A percentile compares a stretch with the other conserved stretches of the same genome.
Evolutionary conservation across 345 rosid species (phyloP).

Genomic region (Rhizophora mangle): DNA sequence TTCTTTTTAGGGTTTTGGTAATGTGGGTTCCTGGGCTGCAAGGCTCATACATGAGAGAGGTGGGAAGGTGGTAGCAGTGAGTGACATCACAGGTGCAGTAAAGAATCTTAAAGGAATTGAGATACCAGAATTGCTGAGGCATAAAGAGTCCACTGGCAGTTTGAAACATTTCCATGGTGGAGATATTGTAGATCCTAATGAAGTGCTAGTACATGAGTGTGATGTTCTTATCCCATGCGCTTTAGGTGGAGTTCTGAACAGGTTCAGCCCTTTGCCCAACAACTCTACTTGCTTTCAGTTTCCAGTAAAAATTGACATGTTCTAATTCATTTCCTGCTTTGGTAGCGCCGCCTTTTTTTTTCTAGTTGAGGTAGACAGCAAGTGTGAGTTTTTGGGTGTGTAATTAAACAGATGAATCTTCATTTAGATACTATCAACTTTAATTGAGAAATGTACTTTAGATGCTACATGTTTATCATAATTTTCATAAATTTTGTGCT

Average conservation of each 20-base stretch:
- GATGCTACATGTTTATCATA: too few species aligned
- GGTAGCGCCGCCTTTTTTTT: too few species aligned
- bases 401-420: too few species aligned
- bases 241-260: conserved; percentile 91
- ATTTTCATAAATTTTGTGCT: too few species aligned
- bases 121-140: conserved; percentile 50
- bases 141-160: conserved; percentile 61
- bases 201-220: conserved; percentile 79
- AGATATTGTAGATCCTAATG: conserved; percentile 60
- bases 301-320: too few species aligned
- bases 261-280: conserved; percentile 34
- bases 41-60: conserved; percentile 83
- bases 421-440: too few species aligned
- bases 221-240: conserved; percentile 98
- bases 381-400: too few species aligned
- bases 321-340: too few species aligned
- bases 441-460: too few species aligned
- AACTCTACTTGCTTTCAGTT: not conserved
- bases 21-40: conserved; percentile 96
- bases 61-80: conserved; percentile 88
- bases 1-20: conserved; percentile 76
- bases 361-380: too few species aligned
- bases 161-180: conserved; percentile 67
- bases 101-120: conserved; percentile 77
- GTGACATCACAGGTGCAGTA: conserved; percentile 92